Conservation (phyloP, 129 eudicot genomes). For the Ambrosia trifida region DNA sequence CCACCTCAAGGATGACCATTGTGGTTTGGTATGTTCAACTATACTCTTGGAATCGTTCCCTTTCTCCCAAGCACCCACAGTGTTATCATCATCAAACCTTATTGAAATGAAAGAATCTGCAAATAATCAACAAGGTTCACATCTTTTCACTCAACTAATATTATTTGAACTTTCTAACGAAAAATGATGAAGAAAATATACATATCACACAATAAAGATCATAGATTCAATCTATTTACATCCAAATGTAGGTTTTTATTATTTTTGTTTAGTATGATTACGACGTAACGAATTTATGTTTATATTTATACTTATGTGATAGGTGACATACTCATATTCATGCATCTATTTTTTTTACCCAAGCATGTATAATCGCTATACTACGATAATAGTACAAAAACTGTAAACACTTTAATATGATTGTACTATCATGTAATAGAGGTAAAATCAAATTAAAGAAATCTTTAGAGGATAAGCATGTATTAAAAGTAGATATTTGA, state of each 20-base stretch:
- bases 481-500: background rate
- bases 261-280: no score
- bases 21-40: conserved; percentile 62
- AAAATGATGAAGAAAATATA: background rate
- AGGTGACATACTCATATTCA: background rate
- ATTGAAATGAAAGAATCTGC: conserved; percentile 86
- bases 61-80: conserved; percentile 77
- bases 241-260: background rate
- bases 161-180: background rate
- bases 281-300: no score
- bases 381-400: background rate
- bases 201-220: background rate
- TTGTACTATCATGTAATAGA: no score
- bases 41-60: conserved; percentile 51
- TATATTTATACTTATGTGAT: background rate
- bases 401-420: no score
- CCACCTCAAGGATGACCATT: conserved; percentile 62
- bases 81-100: conserved; percentile 70
- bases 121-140: background rate
- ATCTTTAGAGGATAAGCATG: no score
- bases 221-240: background rate
- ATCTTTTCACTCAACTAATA: background rate
- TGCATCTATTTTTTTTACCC: background rate
- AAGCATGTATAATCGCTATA: background rate
- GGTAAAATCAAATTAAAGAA: no score